Percentiles rank a stretch among this genome's conserved stretches.
Conservation (phyloP, 2,329 filamentous ascomycete genomes). For the Neofusicoccum parvum region DNA sequence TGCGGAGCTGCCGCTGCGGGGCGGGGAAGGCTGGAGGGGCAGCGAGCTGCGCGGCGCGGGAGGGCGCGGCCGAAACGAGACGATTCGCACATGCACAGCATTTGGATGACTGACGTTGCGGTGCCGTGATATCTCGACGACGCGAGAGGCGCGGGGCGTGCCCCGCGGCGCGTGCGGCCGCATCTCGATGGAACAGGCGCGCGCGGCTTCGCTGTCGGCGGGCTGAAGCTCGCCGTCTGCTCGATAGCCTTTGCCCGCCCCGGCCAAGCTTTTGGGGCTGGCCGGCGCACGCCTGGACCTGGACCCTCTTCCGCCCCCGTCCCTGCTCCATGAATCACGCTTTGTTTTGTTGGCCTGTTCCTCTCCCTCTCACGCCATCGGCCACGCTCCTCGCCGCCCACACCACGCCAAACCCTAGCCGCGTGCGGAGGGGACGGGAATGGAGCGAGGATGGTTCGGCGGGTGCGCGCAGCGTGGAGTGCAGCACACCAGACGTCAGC, state of each 20-base stretch:
- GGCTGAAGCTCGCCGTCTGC: not conserved
- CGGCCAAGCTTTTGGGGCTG: not conserved
- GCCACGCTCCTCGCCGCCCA: not conserved
- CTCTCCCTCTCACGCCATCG: conserved; percentile 7
- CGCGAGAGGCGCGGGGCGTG: not conserved
- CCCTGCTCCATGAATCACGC: not conserved
- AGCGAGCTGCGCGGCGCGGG: not conserved
- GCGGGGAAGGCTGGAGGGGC: not conserved
- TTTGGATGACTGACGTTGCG: not conserved
- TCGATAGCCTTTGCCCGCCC: not conserved
- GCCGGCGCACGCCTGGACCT: not conserved
- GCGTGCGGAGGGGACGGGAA: conserved; percentile 10
- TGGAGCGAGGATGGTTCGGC: conserved; percentile 10
- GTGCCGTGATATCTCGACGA: conserved; percentile 13
- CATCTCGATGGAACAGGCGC: not conserved
- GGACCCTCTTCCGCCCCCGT: not conserved
- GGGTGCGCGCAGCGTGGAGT: conserved; percentile 16
- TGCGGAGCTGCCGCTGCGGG: not conserved
- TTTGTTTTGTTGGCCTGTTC: not conserved
- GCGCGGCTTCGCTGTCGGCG: no score
- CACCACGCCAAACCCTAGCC: not conserved
- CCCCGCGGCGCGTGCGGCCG: not conserved
- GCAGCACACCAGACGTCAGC: conserved; percentile 14
- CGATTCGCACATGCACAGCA: not conserved
- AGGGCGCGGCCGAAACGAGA: not conserved